phyloP scores from a whole-genome alignment of 2,329 filamentous ascomycete genomes.

The Didymella pomorum region DNA sequence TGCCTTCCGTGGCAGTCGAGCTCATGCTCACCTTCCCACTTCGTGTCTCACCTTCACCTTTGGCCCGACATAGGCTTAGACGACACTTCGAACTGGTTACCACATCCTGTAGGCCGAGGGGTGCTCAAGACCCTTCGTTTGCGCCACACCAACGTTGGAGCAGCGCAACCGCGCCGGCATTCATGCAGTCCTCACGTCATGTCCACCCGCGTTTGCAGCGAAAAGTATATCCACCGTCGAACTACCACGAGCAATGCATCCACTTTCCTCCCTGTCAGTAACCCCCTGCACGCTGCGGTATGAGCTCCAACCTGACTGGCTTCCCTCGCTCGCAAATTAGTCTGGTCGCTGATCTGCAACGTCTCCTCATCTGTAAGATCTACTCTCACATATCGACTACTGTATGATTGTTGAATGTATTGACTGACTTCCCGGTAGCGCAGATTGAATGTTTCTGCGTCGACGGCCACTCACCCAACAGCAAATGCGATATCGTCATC shows the following conservation, averaged over 20 bases:
- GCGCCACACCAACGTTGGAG: not conserved
- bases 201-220: not conserved
- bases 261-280: not conserved
- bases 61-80: not conserved
- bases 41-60: not conserved
- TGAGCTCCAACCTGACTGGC: not conserved
- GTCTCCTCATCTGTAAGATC: too few species aligned
- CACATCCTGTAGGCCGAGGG: too few species aligned
- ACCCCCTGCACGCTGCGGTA: not conserved
- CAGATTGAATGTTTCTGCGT: too few species aligned
- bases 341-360: too few species aligned
- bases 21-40: not conserved
- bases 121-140: too few species aligned
- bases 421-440: too few species aligned
- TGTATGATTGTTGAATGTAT: too few species aligned
- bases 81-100: too few species aligned
- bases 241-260: not conserved
- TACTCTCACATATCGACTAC: too few species aligned
- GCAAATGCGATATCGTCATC: too few species aligned
- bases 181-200: not conserved
- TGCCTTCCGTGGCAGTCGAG: not conserved
- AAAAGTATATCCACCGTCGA: not conserved
- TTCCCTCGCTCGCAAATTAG: too few species aligned
- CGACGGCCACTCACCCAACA: too few species aligned
- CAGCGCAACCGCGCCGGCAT: not conserved